A percentile compares a stretch with the other conserved stretches of the same genome.
Evolutionary conservation across 1,284 basidiomycete genomes (phyloP).

Genomic region (Marasmius tenuissimus): DNA sequence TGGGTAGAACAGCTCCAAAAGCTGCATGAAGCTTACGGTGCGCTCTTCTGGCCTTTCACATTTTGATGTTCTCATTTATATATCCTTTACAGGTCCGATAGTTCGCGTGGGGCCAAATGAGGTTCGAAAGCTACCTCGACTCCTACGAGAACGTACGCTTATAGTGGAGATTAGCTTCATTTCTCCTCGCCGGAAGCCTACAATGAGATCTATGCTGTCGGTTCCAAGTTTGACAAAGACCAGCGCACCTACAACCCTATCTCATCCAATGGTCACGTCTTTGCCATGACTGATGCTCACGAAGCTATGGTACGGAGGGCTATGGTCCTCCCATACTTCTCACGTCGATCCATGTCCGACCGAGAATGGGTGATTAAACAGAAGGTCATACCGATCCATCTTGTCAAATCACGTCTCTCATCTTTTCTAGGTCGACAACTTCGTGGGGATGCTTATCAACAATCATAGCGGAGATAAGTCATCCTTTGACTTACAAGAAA

Average conservation of each 20-base stretch:
- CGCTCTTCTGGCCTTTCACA: neutral
- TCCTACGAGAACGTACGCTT: neutral
- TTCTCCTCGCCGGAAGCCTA: constrained; percentile 24
- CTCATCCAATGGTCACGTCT: neutral
- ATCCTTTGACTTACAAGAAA: neutral
- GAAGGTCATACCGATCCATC: neutral
- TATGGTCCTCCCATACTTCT: neutral
- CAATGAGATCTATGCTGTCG: constrained; percentile 22
- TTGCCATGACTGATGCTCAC: neutral
- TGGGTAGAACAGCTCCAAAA: constrained; percentile 10
- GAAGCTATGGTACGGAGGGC: neutral
- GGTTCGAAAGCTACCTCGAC: neutral
- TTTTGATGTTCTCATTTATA: neutral
- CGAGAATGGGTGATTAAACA: neutral
- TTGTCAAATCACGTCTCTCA: neutral
- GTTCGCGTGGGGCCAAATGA: constrained; percentile 18
- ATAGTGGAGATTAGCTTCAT: constrained; percentile 19
- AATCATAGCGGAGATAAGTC: neutral
- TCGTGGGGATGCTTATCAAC: neutral
- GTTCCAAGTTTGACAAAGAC: constrained; percentile 24
- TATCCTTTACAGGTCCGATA: constrained; percentile 8
- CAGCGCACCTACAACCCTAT: neutral
- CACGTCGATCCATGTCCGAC: neutral
- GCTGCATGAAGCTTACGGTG: constrained; percentile 15
- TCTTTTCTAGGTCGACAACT: neutral